A percentile compares a stretch with the other conserved stretches of the same genome.
Evolutionary conservation across 495 filamentous ascomycete species (phyloP).

Genomic region (Lepraria neglecta): DNA sequence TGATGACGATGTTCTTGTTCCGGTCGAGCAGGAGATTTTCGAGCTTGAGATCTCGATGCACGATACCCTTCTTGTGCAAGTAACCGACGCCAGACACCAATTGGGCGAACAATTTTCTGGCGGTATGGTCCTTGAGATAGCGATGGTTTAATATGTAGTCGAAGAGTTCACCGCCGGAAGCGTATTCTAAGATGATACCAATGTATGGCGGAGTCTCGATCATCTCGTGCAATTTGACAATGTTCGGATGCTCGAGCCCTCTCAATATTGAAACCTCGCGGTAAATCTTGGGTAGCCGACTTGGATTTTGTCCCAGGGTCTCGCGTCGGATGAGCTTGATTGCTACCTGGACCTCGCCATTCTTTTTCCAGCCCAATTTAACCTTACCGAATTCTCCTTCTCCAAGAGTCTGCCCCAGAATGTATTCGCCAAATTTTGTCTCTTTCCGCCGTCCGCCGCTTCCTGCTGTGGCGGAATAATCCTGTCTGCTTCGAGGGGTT

Average conservation of each 20-base stretch:
- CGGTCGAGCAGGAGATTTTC: constrained; percentile 94
- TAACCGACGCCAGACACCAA: constrained; percentile 96
- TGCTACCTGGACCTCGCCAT: constrained; percentile 88
- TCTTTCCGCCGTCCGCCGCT: constrained; percentile 56
- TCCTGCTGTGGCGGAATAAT: constrained; percentile 50
- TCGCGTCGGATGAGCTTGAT: constrained; percentile 97
- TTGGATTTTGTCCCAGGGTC: constrained; percentile 76
- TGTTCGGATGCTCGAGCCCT: constrained; percentile 87
- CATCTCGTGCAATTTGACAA: constrained; percentile 97
- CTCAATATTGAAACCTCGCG: constrained; percentile 88
- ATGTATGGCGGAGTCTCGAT: constrained; percentile 94
- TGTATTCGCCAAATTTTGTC: constrained; percentile 88
- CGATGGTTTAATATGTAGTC: constrained; percentile 96
- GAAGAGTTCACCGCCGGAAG: constrained; percentile 94
- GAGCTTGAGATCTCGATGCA: constrained; percentile 94
- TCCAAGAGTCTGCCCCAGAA: constrained; percentile 91
- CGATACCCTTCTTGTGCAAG: constrained; percentile 97
- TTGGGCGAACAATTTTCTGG: constrained; percentile 88
- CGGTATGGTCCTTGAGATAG: constrained; percentile 88
- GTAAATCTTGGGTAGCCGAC: constrained; percentile 89
- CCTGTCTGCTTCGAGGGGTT: constrained; percentile 66
- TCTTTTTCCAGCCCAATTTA: constrained; percentile 97
- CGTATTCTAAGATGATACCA: constrained; percentile 97
- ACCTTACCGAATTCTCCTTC: constrained; percentile 99
- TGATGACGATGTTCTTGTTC: constrained; percentile 98